Percentiles rank a stretch among this genome's conserved stretches.
These are phyloP conservation scores for Aspergillus niger DNA, from an alignment of 2,329 filamentous ascomycete genomes.

Conservation along the genomic window DNA sequence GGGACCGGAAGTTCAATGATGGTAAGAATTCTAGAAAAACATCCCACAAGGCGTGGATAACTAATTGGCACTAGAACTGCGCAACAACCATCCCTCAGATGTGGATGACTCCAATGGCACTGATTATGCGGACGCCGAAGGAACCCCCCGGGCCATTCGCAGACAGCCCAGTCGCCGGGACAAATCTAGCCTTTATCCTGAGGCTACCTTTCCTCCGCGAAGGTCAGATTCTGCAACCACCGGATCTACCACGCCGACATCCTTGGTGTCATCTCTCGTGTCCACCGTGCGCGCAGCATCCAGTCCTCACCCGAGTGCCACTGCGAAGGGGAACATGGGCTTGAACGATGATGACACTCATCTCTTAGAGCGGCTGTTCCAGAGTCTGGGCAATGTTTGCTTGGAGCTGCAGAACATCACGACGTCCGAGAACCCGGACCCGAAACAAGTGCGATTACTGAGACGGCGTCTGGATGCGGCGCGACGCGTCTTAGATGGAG, in stretches of 20 bases:
- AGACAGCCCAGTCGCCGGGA: constrained; percentile 11
- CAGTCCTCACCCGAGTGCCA: constrained; percentile 28
- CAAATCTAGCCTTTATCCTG: not conserved
- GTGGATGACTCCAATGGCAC: constrained; percentile 17
- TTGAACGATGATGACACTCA: constrained; percentile 59
- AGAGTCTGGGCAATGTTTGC: constrained; percentile 53
- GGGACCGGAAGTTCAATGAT: constrained; percentile 41
- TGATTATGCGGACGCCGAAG: constrained; percentile 19
- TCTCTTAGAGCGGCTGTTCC: constrained; percentile 57
- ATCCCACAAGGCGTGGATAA: not conserved
- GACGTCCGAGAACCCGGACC: constrained; percentile 56
- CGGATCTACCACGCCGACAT: constrained; percentile 34
- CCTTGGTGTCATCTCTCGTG: constrained; percentile 38
- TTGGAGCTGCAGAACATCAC: constrained; percentile 51
- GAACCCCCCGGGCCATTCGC: constrained; percentile 29
- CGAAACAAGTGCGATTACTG: constrained; percentile 62
- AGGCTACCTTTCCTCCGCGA: constrained; percentile 30
- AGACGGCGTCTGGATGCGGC: constrained; percentile 74
- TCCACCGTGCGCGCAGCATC: constrained; percentile 41
- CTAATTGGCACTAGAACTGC: constrained; percentile 26
- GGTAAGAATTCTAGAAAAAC: constrained; percentile 23
- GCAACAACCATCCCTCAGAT: constrained; percentile 23
- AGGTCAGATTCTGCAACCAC: constrained; percentile 31
- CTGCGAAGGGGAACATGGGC: constrained; percentile 22
- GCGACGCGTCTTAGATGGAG: constrained; percentile 70